Evolutionary conservation across 2,329 filamentous ascomycete genomes (phyloP).

Genomic region (Blumeria hordei): DNA sequence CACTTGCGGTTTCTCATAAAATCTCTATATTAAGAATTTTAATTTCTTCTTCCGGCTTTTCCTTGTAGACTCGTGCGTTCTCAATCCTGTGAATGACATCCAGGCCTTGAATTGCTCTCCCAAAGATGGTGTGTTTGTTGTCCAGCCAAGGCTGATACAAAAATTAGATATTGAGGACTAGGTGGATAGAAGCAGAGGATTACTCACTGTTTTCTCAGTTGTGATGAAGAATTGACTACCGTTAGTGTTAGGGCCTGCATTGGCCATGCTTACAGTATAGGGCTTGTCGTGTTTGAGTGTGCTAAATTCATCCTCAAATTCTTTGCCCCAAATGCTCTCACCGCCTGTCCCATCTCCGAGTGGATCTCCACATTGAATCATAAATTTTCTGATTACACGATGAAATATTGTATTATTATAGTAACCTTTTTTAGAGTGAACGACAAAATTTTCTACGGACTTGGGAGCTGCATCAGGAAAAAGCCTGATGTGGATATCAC

Average conservation of each 20-base stretch:
- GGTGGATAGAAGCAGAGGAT: not conserved
- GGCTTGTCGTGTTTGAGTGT: slow-evolving; percentile 82
- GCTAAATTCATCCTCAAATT: slow-evolving; percentile 87
- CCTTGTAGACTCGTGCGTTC: slow-evolving; percentile 60
- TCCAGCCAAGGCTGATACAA: slow-evolving; percentile 57
- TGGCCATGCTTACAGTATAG: slow-evolving; percentile 94
- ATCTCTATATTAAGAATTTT: slow-evolving; percentile 71
- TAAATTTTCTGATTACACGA: slow-evolving; percentile 90
- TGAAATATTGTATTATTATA: slow-evolving; percentile 98
- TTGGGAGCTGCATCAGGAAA: slow-evolving; percentile 87
- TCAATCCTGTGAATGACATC: slow-evolving; percentile 95
- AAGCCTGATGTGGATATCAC: slow-evolving; percentile 79
- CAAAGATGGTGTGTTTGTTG: slow-evolving; percentile 90
- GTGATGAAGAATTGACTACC: slow-evolving; percentile 97
- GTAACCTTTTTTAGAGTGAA: slow-evolving; percentile 69
- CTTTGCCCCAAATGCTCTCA: slow-evolving; percentile 76
- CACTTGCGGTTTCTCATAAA: slow-evolving; percentile 6
- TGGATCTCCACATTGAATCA: slow-evolving; percentile 79
- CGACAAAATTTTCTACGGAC: slow-evolving; percentile 92
- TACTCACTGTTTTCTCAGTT: slow-evolving; percentile 68
- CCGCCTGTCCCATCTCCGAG: slow-evolving; percentile 75
- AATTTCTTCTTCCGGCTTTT: slow-evolving; percentile 91
- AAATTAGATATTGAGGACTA: slow-evolving; percentile 3
- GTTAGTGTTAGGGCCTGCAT: slow-evolving; percentile 86
- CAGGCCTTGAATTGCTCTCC: slow-evolving; percentile 65